phyloP scores from a whole-genome alignment of 2,329 filamentous ascomycete genomes.

The Thermothelomyces thermophilus region DNA sequence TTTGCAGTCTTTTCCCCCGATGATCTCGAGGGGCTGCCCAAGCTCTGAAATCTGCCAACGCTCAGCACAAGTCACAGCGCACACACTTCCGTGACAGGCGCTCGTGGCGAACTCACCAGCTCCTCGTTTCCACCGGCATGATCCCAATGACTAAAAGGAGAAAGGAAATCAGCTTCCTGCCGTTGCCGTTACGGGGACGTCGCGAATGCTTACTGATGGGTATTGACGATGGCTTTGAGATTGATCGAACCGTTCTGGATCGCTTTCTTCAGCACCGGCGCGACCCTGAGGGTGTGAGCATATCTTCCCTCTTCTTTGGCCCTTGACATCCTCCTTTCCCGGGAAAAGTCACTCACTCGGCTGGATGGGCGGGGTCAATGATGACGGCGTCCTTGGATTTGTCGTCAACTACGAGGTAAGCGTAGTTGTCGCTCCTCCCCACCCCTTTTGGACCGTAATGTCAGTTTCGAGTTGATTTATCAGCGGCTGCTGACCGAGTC shows the following conservation, averaged over 20 bases:
- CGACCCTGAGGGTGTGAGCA: conserved; percentile 40
- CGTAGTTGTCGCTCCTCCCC: conserved; percentile 75
- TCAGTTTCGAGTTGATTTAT: neutral
- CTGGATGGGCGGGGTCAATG: conserved; percentile 72
- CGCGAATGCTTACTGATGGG: conserved; percentile 69
- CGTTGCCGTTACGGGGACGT: neutral
- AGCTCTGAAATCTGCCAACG: conserved; percentile 31
- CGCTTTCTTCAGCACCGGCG: conserved; percentile 63
- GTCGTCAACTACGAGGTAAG: conserved; percentile 73
- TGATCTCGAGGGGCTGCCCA: conserved; percentile 63
- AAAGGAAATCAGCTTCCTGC: neutral
- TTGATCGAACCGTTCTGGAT: conserved; percentile 68
- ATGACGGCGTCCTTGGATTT: conserved; percentile 71
- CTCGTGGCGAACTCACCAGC: conserved; percentile 49
- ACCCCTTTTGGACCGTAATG: conserved; percentile 52
- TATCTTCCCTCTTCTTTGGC: no score
- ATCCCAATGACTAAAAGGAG: conserved; percentile 67
- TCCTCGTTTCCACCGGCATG: conserved; percentile 88
- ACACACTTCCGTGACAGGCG: no score
- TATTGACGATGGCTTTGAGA: conserved; percentile 86
- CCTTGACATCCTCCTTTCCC: no score
- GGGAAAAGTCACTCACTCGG: conserved; percentile 52
- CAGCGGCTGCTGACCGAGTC: neutral
- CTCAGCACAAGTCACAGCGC: conserved; percentile 26
- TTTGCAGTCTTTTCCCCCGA: conserved; percentile 82